Evolutionary conservation across 2,329 filamentous ascomycete species (phyloP).

Genomic region (Neopestalotiopsis sp.): DNA sequence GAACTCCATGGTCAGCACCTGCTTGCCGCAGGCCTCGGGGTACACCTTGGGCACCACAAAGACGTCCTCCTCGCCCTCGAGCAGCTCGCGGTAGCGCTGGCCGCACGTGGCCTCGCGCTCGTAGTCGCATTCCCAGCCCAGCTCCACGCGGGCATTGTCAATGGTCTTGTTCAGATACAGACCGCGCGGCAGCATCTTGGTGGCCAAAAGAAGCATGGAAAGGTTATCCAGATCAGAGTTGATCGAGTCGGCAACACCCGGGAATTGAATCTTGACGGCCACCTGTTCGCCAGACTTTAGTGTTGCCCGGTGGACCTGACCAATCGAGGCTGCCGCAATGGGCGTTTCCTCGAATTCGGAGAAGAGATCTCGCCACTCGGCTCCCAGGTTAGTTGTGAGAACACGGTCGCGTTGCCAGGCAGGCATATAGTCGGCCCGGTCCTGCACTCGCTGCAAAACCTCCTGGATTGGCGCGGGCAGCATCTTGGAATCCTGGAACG

Average conservation of each 20-base stretch:
- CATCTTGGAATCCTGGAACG: conserved; percentile 96
- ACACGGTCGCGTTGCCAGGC: conserved; percentile 90
- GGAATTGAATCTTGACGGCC: conserved; percentile 97
- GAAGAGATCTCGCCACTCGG: conserved; percentile 85
- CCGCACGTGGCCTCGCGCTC: conserved; percentile 84
- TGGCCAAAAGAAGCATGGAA: conserved; percentile 87
- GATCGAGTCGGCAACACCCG: conserved; percentile 93
- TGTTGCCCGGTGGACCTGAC: conserved; percentile 88
- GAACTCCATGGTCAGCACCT: conserved; percentile 92
- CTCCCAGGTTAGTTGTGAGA: conserved; percentile 76
- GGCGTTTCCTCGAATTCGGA: conserved; percentile 86
- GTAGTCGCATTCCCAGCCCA: conserved; percentile 98
- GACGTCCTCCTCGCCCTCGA: conserved; percentile 73
- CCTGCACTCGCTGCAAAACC: conserved; percentile 92
- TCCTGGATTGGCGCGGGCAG: conserved; percentile 85
- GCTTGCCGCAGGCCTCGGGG: conserved; percentile 77
- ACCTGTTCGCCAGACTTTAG: conserved; percentile 78
- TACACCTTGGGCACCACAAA: conserved; percentile 84
- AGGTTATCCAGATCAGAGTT: conserved; percentile 96
- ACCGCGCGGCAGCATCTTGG: conserved; percentile 86
- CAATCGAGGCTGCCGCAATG: conserved; percentile 94
- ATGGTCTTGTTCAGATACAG: conserved; percentile 97
- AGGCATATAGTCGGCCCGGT: conserved; percentile 98
- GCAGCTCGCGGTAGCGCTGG: conserved; percentile 74
- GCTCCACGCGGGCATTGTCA: conserved; percentile 87